Base-by-base conservation (phyloP, 768 basidiomycete species). In the Auriscalpium microsporum region DNA sequence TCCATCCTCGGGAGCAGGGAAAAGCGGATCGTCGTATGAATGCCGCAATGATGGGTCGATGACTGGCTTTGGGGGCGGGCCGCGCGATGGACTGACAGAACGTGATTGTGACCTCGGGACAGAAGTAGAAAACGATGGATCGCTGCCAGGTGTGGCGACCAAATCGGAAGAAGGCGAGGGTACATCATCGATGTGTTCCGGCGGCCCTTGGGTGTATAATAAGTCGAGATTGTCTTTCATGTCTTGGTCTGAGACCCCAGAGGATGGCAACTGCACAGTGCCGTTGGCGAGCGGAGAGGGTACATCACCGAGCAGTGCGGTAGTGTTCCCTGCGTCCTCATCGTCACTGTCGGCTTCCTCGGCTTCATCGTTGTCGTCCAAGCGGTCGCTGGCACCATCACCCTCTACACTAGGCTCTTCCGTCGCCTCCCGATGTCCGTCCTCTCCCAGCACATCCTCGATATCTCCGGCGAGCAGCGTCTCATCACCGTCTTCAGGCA, bases 281-380 rank as follows among this genome's bases (percentile, higher is more conserved):
- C 50, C 57, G 45, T 59, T 49, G 8, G 50, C 42, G 44, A 14
- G 37, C 45, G 37, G 16, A 37, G 6, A 19, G 34, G 58, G 49
- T 17, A 17, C 19, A 8, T 52, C 55, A 21, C 53, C 52, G 17
- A 44, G 23, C 10, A 45, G 40, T 14, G 40, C 60, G 13, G 57
- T 52, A 2, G 21, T 14, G 7, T 42, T 28, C 33, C 28, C 28
- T 5, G 52, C 53, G 4, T 68, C 72, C 10, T 76, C 75, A 52
- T 78, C 75, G 28, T 71, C 67, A 16, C 64, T 67, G 1, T 62
- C 65, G n/a, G 65, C 69, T 28, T 68, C 67, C 10, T 19, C 10
- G 23, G 35, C 42, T 45, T 42, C 58, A 48, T 10, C 51, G 14
- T 45, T 46, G 23, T 21, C 23, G 23, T 36, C 10, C 10, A 19